Percentiles rank a stretch among this genome's conserved stretches.
Conservation (phyloP, 257 asterid genomes). For the Solanum medicagineum region DNA sequence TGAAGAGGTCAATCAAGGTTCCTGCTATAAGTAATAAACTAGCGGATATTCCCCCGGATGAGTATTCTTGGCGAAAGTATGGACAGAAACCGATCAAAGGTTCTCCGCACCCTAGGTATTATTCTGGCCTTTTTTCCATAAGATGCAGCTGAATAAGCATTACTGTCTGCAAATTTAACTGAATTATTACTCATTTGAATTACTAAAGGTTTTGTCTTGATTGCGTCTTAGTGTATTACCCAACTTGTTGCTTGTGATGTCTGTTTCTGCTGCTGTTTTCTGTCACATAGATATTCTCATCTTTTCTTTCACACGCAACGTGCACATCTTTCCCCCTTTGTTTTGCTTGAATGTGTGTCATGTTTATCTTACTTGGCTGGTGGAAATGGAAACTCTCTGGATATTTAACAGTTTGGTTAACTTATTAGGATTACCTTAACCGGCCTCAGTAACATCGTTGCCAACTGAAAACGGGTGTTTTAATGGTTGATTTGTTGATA, state of each 20-base stretch:
- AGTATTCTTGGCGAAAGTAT: constrained; percentile 72
- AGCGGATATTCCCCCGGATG: constrained; percentile 71
- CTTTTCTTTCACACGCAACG: background rate
- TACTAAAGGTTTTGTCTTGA: background rate
- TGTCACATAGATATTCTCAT: background rate
- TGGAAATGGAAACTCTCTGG: background rate
- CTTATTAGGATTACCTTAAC: background rate
- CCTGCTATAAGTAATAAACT: constrained; percentile 72
- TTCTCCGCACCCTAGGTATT: constrained; percentile 71
- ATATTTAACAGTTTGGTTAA: background rate
- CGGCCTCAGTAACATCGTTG: background rate
- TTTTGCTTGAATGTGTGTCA: background rate
- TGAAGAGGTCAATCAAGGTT: constrained; percentile 52
- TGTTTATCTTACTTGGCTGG: background rate
- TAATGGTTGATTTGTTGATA: background rate
- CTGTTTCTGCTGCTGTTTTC: background rate
- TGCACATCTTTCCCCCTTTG: background rate
- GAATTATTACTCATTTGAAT: background rate
- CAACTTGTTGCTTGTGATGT: background rate
- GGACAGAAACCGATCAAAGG: constrained; percentile 84
- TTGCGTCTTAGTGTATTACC: background rate
- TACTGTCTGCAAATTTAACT: background rate
- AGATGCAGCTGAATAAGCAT: background rate
- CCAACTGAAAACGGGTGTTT: background rate
- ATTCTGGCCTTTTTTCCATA: background rate